phyloP scores from a whole-genome alignment of 495 filamentous ascomycete genomes.

The Neurospora sublineolata region DNA sequence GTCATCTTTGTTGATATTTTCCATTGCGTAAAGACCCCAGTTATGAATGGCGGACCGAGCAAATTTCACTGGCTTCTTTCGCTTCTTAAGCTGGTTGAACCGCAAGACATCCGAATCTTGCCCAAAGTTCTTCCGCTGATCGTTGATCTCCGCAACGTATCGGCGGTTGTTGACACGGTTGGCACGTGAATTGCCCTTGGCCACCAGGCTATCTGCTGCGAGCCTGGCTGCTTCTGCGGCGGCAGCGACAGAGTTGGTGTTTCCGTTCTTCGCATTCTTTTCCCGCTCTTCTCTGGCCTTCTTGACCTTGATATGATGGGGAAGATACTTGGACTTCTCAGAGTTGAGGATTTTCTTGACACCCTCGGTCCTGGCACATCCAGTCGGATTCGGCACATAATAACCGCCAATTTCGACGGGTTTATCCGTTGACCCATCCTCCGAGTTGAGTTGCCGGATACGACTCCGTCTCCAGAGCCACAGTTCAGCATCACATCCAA shows the following conservation, averaged over 20 bases:
- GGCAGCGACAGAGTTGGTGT: conserved; percentile 50
- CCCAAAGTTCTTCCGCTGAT: conserved; percentile 76
- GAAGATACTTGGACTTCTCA: conserved; percentile 95
- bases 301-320: conserved; percentile 91
- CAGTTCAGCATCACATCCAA: conserved; percentile 50
- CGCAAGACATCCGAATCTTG: conserved; percentile 80
- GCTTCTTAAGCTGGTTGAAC: conserved; percentile 98
- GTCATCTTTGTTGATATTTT: conserved; percentile 92
- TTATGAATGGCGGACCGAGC: conserved; percentile 97
- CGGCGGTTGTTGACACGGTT: conserved; percentile 93
- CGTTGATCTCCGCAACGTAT: conserved; percentile 85
- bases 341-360: conserved; percentile 88
- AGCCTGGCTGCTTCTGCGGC: conserved; percentile 61
- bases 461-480: conserved; percentile 91
- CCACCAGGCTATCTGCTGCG: conserved; percentile 64
- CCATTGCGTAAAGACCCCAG: conserved; percentile 95
- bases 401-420: conserved; percentile 65
- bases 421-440: conserved; percentile 28
- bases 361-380: conserved; percentile 83
- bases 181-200: conserved; percentile 68
- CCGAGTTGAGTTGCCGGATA: conserved; percentile 68
- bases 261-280: conserved; percentile 59
- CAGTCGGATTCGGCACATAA: conserved; percentile 75
- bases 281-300: conserved; percentile 79
- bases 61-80: conserved; percentile 98